Evolutionary conservation across 1,284 basidiomycete species (phyloP).

Genomic region (Exobasidium cylindrosporum): DNA sequence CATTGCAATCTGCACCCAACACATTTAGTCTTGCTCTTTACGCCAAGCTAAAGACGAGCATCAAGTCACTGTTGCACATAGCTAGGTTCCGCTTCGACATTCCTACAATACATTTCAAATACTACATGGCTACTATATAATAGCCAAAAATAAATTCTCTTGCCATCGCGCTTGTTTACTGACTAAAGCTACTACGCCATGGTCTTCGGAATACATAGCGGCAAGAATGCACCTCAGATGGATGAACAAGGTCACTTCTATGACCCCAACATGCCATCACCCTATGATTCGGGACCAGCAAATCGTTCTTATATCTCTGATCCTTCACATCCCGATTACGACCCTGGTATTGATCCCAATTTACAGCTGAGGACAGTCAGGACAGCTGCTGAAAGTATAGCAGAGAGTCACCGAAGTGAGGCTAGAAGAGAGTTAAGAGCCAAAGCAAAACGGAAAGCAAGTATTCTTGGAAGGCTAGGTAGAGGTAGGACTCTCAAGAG

Average conservation of each 20-base stretch:
- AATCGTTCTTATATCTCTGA: slow-evolving; percentile 33
- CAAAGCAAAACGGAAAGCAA: slow-evolving; percentile 24
- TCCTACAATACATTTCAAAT: no score
- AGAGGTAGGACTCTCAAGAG: slow-evolving; percentile 32
- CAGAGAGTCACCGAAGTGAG: slow-evolving; percentile 47
- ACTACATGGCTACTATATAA: no score
- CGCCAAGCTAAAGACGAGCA: no score
- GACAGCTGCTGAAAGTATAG: slow-evolving; percentile 50
- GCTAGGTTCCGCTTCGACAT: no score
- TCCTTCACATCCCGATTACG: slow-evolving; percentile 46
- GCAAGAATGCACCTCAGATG: slow-evolving; percentile 12
- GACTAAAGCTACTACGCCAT: not conserved
- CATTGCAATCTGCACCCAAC: no score
- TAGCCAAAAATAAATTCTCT: no score
- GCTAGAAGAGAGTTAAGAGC: slow-evolving; percentile 35
- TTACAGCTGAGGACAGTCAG: slow-evolving; percentile 46
- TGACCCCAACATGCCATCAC: slow-evolving; percentile 33
- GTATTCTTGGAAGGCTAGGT: slow-evolving; percentile 35
- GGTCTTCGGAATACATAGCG: slow-evolving; percentile 8
- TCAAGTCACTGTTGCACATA: no score
- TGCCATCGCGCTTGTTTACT: no score
- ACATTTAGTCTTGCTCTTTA: no score
- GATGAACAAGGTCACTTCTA: slow-evolving; percentile 31
- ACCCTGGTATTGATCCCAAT: slow-evolving; percentile 45
- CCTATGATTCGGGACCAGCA: slow-evolving; percentile 34